Evolutionary conservation across 1,284 basidiomycete species (phyloP), one percentile per base, ranked within the genome.

Genomic region (Leccinum solheimii): DNA sequence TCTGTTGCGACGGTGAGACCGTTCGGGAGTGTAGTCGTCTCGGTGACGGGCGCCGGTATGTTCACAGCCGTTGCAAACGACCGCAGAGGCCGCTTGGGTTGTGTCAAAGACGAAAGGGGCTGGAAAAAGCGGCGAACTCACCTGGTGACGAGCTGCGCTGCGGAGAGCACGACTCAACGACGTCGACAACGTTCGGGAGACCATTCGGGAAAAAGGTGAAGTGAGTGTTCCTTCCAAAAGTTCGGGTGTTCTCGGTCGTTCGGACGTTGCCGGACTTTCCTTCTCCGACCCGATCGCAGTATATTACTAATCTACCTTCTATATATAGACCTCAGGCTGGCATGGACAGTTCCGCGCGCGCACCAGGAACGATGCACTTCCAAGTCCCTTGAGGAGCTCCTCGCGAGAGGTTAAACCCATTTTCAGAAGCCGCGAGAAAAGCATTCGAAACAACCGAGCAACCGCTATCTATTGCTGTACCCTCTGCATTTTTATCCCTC

Each of bases 1-100:
- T 98, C 96, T 6, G 93, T 95, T 48, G 93, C 92, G 67, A 95
- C 87, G n/a, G 93, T 95, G 62, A 97, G 81, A 63, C 95, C 95
- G 80, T 97, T 97, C 16, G 92, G 83, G 59, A 98, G 87, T 6
- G 92, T 95, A 34, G 94, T 90, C 65, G 93, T 86, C 78, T 95
- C 87, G 55, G 95, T 97, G 64, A 90, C 81, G 57, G 94, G 94
- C 61, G 86, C 83, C 59, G 81, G 78, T 67, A 84, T 75, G 74
- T 85, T 86, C 69, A 84, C 85, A 66, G 86, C 83, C 63, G 91
- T 91, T 68, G 92, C 92, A 69, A 90, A 88, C 66, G 83, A 79
- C 68, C 81, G 80, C 69, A 81, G 72, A 16, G 81, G 71, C 63
- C 79, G 71, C 76, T 74, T 55, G 1, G 51, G 7, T 8, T 21